A percentile compares a stretch with the other conserved stretches of the same genome.
Evolutionary conservation across 2,329 filamentous ascomycete species (phyloP).

Genomic region (Colletotrichum brevisporum): DNA sequence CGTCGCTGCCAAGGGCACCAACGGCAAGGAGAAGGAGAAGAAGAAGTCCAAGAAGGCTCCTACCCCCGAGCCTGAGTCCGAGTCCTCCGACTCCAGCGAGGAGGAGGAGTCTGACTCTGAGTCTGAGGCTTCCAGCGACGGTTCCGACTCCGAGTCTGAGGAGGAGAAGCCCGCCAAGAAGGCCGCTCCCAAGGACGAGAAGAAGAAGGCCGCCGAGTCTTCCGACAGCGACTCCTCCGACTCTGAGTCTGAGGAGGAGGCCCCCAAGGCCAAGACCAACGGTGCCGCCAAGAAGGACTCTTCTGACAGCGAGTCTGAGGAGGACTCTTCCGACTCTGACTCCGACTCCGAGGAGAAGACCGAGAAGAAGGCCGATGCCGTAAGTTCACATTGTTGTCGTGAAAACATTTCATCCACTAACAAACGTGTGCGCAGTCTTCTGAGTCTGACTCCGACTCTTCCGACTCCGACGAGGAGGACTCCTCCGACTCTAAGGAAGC

Average conservation of each 20-base stretch:
- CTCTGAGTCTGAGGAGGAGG: slow-evolving; percentile 55
- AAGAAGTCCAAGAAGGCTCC: slow-evolving; percentile 59
- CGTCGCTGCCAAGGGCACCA: slow-evolving; percentile 64
- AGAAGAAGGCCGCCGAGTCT: slow-evolving; percentile 43
- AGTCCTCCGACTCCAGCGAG: slow-evolving; percentile 39
- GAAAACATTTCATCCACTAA: slow-evolving; percentile 15
- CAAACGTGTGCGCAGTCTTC: slow-evolving; percentile 30
- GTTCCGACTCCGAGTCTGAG: slow-evolving; percentile 45
- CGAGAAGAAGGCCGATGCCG: slow-evolving; percentile 41
- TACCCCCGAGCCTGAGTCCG: slow-evolving; percentile 50
- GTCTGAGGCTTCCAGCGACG: slow-evolving; percentile 44
- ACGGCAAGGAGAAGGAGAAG: slow-evolving; percentile 62
- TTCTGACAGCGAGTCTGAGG: slow-evolving; percentile 48
- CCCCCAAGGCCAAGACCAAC: slow-evolving; percentile 52
- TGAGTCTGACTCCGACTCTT: slow-evolving; percentile 51
- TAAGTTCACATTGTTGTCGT: slow-evolving; percentile 19
- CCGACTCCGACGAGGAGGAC: slow-evolving; percentile 52
- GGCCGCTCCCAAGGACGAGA: slow-evolving; percentile 41
- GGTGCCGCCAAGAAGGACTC: slow-evolving; percentile 51
- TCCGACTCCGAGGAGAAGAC: slow-evolving; percentile 48
- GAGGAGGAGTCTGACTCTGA: slow-evolving; percentile 45
- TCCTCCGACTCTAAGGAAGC: slow-evolving; percentile 48
- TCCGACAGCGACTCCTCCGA: slow-evolving; percentile 50
- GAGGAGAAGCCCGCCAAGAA: slow-evolving; percentile 42
- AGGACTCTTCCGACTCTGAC: slow-evolving; percentile 47